Base-by-base conservation (phyloP, 2,329 filamentous ascomycete species). In the Diaporthe vexans region DNA sequence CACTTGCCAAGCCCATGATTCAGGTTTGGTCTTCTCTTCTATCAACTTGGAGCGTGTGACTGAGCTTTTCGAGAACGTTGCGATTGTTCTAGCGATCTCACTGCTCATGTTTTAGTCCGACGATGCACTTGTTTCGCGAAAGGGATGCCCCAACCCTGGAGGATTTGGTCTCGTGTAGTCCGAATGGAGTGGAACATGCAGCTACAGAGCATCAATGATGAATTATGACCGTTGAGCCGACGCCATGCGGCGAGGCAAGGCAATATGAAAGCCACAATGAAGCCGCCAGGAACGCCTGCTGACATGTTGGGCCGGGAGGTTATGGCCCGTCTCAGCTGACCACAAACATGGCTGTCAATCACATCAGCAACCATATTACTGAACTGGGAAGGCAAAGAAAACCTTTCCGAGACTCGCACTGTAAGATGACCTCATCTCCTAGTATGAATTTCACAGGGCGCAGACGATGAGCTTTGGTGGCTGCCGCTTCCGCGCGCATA, bases 211-310 rank as follows among this genome's bases (percentile, higher is more conserved):
- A 13, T 54, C 21, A 21, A 24, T 24, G 3, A 54, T 52, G 13
- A 40, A 26, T 11, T 21, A 26, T 21, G 9, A 52, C 29, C 21
- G 11, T 33, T 54, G 24, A 40, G n/a, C 63, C 63, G 48, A 11
- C 17, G 29, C 21, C n/a, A 29, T 26, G 26, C 48, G 15, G 29
- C 48, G 11, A n/a, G 46, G 21, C 13, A 26, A 51, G 8, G 9
- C n/a, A 68, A 40, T 15, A 17, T 26, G 15, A 52, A 52, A 54
- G 33, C 33, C 46, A 10, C 46, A 54, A 54, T 40, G 63, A 2
- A 33, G 63, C 46, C 33, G 3, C 52, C 13, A 68, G 48, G 48
- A 68, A 54, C n/a, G 48, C n/a, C 33, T n/a, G 63, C 63, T 68
- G 63, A 68, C 63, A n/a, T 54, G 17, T 19, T 52, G 29, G 11